phyloP scores from a whole-genome alignment of 1,139 yeast genomes.

The Debaryomyces fabryi region DNA sequence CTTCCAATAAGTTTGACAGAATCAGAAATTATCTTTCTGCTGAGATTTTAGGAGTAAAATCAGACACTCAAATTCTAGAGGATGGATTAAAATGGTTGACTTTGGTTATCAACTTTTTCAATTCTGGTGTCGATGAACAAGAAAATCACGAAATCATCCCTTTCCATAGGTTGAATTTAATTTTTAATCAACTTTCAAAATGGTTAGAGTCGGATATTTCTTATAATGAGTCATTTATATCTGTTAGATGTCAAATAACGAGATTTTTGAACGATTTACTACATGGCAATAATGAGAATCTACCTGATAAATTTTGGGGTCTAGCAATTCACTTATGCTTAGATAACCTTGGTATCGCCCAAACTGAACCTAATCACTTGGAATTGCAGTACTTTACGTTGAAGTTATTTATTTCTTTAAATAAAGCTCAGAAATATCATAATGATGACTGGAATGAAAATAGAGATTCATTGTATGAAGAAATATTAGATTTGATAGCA shows the following conservation, averaged over 20 bases:
- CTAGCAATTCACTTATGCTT: slow-evolving; percentile 43
- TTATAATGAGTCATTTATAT: slow-evolving; percentile 56
- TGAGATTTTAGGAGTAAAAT: slow-evolving; percentile 59
- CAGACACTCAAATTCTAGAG: slow-evolving; percentile 37
- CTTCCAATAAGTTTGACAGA: slow-evolving; percentile 44
- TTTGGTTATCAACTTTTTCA: slow-evolving; percentile 52
- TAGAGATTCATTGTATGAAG: slow-evolving; percentile 28
- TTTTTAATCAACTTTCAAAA: slow-evolving; percentile 49
- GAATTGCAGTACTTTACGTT: slow-evolving; percentile 53
- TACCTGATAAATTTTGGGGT: slow-evolving; percentile 39
- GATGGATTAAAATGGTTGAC: slow-evolving; percentile 52
- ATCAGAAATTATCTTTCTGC: slow-evolving; percentile 66
- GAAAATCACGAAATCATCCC: slow-evolving; percentile 37
- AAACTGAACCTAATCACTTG: slow-evolving; percentile 37
- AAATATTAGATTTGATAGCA: slow-evolving; percentile 41
- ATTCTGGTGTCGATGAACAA: slow-evolving; percentile 21
- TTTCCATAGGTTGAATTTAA: slow-evolving; percentile 62
- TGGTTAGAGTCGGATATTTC: slow-evolving; percentile 69
- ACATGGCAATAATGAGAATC: slow-evolving; percentile 18
- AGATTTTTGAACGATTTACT: slow-evolving; percentile 45
- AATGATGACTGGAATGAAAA: slow-evolving; percentile 36
- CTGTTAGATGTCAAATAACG: slow-evolving; percentile 54
- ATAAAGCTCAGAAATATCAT: slow-evolving; percentile 21
- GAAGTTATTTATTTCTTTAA: slow-evolving; percentile 39
- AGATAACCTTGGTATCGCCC: slow-evolving; percentile 55